Base-by-base conservation (phyloP, 2,329 filamentous ascomycete species). In the Scortechinia acanthostroma region DNA sequence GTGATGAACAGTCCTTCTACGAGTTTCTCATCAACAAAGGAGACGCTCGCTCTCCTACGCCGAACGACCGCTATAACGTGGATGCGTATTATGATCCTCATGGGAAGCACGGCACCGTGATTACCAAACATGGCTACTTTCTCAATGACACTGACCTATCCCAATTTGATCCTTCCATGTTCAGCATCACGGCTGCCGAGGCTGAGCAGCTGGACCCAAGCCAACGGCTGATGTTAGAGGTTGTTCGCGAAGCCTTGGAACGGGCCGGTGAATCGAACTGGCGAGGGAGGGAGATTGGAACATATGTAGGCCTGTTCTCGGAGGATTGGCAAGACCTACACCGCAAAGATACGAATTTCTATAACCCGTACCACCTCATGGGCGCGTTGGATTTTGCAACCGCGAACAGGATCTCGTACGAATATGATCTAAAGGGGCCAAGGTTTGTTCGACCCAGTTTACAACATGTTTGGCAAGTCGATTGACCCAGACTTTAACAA, bases 121-220 rank as follows among this genome's bases (percentile, higher is more conserved):
- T 33, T 21, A 35, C 49, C 19, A 33, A 52, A 20, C 53, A 50
- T 6, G 53, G 54, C 3, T 60, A 61, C 25, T 54, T 63, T 20
- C 43, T 59, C 2, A 46, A 57, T 5, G 52, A 54, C 4, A 30
- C 25, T 30, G 53, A 60, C 44, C 45, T 58, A 16, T 46, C 52
- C 13, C 47, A 45, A 17, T 67, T 67, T 44, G 65, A 70, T 49
- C 28, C 59, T 1, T 46, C 48, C 3, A 68, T 71, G 51, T 72
- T 71, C 51, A 54, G 57, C 37, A 65, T 69, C 37, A 58, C 52
- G 1, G 56, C 59, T 1, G 49, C 56, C 14, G 68, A 71, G 48
- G 64, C 63, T n/a, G 54, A 56, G 42, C 55, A 52, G 20, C 59
- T 69, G 48, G 68, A 71, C 42, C 68, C 68, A 1, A 66, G 70